Evolutionary conservation across 2,329 filamentous ascomycete genomes (phyloP).

Genomic region (Hymenoscyphus infarciens): DNA sequence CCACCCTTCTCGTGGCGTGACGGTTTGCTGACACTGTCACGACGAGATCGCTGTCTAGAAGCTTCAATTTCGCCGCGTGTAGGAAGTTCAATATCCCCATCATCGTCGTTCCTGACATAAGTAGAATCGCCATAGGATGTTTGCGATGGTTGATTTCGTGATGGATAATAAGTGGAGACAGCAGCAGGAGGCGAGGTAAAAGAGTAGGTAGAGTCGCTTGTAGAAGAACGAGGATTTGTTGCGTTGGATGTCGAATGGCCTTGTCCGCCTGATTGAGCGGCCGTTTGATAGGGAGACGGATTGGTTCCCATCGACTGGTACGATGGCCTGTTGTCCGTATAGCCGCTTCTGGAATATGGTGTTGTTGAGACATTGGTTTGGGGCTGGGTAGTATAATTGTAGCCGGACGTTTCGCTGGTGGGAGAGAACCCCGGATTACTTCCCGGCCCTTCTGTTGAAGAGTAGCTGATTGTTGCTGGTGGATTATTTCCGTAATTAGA

Average conservation of each 20-base stretch:
- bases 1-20: background rate
- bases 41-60: background rate
- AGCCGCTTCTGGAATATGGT: background rate
- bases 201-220: background rate
- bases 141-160: background rate
- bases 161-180: background rate
- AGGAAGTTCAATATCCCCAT: constrained; percentile 7
- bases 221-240: background rate
- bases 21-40: constrained; percentile 6
- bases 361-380: background rate
- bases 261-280: background rate
- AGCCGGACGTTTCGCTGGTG: background rate
- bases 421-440: constrained; percentile 5
- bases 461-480: background rate
- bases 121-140: background rate
- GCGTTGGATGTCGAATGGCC: background rate
- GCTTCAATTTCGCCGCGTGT: constrained; percentile 9
- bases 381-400: constrained; percentile 6
- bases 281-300: background rate
- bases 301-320: background rate
- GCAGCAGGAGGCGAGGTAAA: background rate
- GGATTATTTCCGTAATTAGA: background rate
- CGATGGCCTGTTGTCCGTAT: background rate
- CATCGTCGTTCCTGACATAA: background rate
- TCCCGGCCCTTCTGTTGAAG: background rate